Percentiles rank a stretch among this genome's conserved stretches.
Evolutionary conservation across 2,329 filamentous ascomycete genomes (phyloP).

Genomic region (Pleurostoma richardsiae): DNA sequence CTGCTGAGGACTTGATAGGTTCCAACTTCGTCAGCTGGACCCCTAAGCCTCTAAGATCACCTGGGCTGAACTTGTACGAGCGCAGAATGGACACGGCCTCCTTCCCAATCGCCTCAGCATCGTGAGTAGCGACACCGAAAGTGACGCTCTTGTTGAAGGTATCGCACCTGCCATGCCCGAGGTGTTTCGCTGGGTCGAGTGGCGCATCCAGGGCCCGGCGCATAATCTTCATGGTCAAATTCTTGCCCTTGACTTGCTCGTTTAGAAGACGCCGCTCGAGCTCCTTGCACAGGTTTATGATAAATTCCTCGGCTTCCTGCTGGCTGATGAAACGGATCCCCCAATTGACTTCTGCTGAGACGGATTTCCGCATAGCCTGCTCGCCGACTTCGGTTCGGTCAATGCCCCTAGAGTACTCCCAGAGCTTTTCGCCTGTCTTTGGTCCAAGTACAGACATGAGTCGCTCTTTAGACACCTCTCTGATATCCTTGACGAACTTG

Average conservation of each 20-base stretch:
- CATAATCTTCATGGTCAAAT: constrained; percentile 95
- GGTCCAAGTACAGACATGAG: constrained; percentile 72
- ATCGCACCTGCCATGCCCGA: constrained; percentile 94
- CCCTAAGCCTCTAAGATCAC: constrained; percentile 87
- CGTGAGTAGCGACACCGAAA: constrained; percentile 81
- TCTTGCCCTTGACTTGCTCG: constrained; percentile 80
- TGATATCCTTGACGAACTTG: constrained; percentile 76
- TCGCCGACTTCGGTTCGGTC: constrained; percentile 83
- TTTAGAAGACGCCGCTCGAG: constrained; percentile 74
- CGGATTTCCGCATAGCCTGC: constrained; percentile 81
- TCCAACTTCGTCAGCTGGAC: constrained; percentile 93
- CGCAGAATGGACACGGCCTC: constrained; percentile 83
- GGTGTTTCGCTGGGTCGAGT: constrained; percentile 83
- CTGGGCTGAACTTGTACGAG: constrained; percentile 78
- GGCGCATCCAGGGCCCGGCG: constrained; percentile 79
- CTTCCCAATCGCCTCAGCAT: constrained; percentile 64
- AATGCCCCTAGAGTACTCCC: constrained; percentile 85
- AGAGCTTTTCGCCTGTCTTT: constrained; percentile 87
- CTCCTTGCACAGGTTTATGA: constrained; percentile 79
- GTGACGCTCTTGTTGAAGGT: constrained; percentile 82
- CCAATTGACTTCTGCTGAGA: constrained; percentile 97
- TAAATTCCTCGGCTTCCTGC: constrained; percentile 88
- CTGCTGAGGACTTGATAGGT: constrained; percentile 56
- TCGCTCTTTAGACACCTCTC: constrained; percentile 70
- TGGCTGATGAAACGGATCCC: constrained; percentile 92